phyloP scores from a whole-genome alignment of 129 eudicot species.

The Tagetes erecta region DNA sequence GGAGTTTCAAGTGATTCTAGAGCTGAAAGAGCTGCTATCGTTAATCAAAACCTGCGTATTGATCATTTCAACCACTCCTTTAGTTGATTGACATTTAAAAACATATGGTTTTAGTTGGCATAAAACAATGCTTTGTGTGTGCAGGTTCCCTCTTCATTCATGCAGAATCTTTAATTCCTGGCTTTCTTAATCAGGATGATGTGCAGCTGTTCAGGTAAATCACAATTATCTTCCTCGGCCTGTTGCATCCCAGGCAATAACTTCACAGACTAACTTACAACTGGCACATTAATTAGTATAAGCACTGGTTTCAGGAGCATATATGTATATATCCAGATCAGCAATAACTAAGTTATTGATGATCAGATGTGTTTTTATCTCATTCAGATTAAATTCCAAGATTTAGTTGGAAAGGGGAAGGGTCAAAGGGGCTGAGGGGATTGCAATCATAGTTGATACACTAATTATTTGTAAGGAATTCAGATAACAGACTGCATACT shows the following conservation, averaged over 20 bases:
- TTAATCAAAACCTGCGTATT: constrained; percentile 73
- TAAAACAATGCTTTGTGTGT: constrained; percentile 35
- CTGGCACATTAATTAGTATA: not conserved
- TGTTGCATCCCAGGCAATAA: constrained; percentile 22
- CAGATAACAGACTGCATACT: not conserved
- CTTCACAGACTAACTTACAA: constrained; percentile 11
- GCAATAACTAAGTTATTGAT: not conserved
- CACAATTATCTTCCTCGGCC: constrained; percentile 7
- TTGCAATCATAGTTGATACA: not conserved
- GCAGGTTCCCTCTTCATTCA: constrained; percentile 85
- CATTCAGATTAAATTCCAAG: not conserved
- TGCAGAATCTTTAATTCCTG: constrained; percentile 87
- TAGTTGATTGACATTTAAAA: not conserved
- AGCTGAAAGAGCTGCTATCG: constrained; percentile 47
- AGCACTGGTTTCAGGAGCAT: not conserved
- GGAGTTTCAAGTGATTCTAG: constrained; percentile 37
- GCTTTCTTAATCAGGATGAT: constrained; percentile 83
- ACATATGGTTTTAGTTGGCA: constrained; percentile 19
- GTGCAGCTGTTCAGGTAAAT: constrained; percentile 85
- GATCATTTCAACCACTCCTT: constrained; percentile 19
- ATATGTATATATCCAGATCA: not conserved
- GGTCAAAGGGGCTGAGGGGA: not conserved
- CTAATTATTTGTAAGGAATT: not conserved
- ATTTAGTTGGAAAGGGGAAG: not conserved
- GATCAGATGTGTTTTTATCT: not conserved